Evolutionary conservation across 2,329 filamentous ascomycete species (phyloP), one percentile per base, ranked within the genome.

Genomic region (Xylariaceae sp.): DNA sequence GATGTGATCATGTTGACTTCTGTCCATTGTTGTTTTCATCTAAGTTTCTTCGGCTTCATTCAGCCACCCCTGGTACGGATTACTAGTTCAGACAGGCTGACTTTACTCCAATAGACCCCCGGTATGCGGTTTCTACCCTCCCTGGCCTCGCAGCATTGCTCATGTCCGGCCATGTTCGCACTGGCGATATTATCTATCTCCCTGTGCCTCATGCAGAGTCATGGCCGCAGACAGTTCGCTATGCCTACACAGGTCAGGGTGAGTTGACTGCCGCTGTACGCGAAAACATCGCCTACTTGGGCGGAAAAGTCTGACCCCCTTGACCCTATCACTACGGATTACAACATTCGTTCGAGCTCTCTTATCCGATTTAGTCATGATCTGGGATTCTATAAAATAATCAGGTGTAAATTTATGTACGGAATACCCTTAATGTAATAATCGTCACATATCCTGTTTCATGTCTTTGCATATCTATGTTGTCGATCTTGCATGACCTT

Each of bases 71-170:
- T 5, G 8, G 23, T 30, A 50, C 17, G 11, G 37, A 13, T 30
- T 30, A 30, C 3, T 50, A 9, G 1, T 35, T 35, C 49, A 51
- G 3, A 51, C 49, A 53, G 53, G 50, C 60, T 61, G 13, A 61
- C 55, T 45, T 30, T 8, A 30, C 5, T 44, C 44, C 23, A 1
- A 37, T 15, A 83, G 81, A 82, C 62, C 73, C 78, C 2, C 73
- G 76, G 60, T 79, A 81, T 61, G 78, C 78, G 4, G 72, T 77
- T 2, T 74, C 76, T 11, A 74, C 75, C 60, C 74, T 86, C 2
- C 84, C 83, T 1, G 77, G 82, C 0, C 71, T 86, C 4, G 82
- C 79, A 0, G 76, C 79, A 1, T 71, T 86, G 51, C 79, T 87
- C 64, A 73, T 81, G 39, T 84, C 81, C 0, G 77, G 80, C 3